These are phyloP conservation scores for Rosa persica DNA, from an alignment of 306 rosid genomes.

Conservation along the genomic window DNA sequence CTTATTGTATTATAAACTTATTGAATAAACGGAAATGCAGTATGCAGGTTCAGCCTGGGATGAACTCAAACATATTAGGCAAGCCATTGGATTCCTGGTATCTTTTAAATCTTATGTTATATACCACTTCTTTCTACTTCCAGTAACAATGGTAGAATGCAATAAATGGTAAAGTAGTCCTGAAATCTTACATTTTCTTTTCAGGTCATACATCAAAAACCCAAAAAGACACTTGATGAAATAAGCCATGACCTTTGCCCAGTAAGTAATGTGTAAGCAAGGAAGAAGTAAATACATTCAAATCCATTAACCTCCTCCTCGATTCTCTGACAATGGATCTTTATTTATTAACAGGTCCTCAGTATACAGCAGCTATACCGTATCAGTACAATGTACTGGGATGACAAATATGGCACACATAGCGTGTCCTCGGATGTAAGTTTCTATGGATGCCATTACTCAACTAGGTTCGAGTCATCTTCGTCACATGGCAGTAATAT, in stretches of 20 bases:
- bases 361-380: slow-evolving; percentile 98
- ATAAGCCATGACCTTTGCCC: slow-evolving; percentile 98
- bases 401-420: slow-evolving; percentile 98
- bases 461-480: slow-evolving; percentile 37
- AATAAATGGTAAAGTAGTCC: not conserved
- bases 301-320: not conserved
- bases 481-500: slow-evolving; percentile 4
- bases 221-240: slow-evolving; percentile 86
- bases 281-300: slow-evolving; percentile 10
- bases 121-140: not conserved
- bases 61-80: slow-evolving; percentile 94
- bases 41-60: slow-evolving; percentile 98
- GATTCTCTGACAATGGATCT: slow-evolving; percentile 33
- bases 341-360: slow-evolving; percentile 72
- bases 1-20: slow-evolving; percentile 3
- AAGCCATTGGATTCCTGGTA: slow-evolving; percentile 98
- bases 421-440: slow-evolving; percentile 97
- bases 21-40: slow-evolving; percentile 45
- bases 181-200: slow-evolving; percentile 20
- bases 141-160: slow-evolving; percentile 7
- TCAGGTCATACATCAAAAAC: slow-evolving; percentile 99
- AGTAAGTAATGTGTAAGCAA: slow-evolving; percentile 60
- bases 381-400: slow-evolving; percentile 99
- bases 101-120: not conserved
- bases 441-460: slow-evolving; percentile 38